These are phyloP conservation scores for Bidens hawaiensis DNA, from an alignment of 140 eudicot species.

Conservation along the genomic window DNA sequence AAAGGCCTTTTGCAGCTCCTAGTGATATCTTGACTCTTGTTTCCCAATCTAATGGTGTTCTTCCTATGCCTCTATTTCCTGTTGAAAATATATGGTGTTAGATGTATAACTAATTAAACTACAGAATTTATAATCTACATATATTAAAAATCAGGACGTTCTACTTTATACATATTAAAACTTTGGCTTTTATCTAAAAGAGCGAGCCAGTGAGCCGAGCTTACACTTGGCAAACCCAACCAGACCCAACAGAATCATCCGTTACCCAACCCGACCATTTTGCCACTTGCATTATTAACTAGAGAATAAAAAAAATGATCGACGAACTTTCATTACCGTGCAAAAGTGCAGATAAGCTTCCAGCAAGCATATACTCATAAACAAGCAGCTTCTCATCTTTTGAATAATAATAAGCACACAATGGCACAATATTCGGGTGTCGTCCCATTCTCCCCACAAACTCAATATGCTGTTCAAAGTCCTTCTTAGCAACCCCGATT, in stretches of 20 bases:
- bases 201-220: too few relatives aligned
- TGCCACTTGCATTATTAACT: background rate
- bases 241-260: background rate
- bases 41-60: slow-evolving; percentile 77
- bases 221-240: background rate
- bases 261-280: background rate
- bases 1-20: slow-evolving; percentile 77
- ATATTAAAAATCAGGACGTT: too few relatives aligned
- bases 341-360: slow-evolving; percentile 70
- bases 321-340: slow-evolving; percentile 49
- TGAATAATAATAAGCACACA: slow-evolving; percentile 80
- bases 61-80: slow-evolving; percentile 68
- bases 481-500: slow-evolving; percentile 67
- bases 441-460: slow-evolving; percentile 48
- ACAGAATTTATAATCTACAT: too few relatives aligned
- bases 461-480: slow-evolving; percentile 89
- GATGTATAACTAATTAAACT: too few relatives aligned
- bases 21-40: slow-evolving; percentile 66
- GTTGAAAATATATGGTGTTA: slow-evolving; percentile 9
- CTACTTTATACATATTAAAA: too few relatives aligned
- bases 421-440: slow-evolving; percentile 64
- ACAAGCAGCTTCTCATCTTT: slow-evolving; percentile 96
- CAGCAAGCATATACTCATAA: slow-evolving; percentile 63
- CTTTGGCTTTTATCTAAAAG: too few relatives aligned
- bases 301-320: background rate